phyloP scores from a whole-genome alignment of 805 yeast genomes.

The Barnettozyma siamensis region DNA sequence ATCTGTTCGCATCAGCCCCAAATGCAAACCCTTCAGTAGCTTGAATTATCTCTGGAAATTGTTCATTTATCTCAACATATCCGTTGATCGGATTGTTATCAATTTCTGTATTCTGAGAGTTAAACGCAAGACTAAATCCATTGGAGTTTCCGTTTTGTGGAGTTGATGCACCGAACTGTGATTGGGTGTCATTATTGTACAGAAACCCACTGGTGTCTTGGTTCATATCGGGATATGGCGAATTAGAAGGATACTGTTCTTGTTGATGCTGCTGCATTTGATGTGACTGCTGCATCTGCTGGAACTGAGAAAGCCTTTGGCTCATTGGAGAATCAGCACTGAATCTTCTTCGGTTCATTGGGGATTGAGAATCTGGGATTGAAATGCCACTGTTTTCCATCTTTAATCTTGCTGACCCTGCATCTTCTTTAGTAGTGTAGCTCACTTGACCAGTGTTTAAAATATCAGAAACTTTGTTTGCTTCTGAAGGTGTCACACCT shows the following conservation, averaged over 20 bases:
- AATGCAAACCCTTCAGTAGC: constrained; percentile 11
- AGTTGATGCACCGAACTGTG: constrained; percentile 5
- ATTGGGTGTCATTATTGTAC: constrained; percentile 1
- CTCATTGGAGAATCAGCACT: neutral
- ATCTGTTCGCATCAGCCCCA: constrained; percentile 11
- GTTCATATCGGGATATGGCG: constrained; percentile 1
- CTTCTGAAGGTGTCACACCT: constrained; percentile 17
- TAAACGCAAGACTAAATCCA: constrained; percentile 9
- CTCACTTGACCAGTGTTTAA: constrained; percentile 23
- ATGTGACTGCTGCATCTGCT: neutral
- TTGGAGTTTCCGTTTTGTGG: constrained; percentile 5
- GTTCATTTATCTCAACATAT: constrained; percentile 8
- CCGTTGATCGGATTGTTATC: constrained; percentile 8
- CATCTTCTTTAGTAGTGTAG: constrained; percentile 19
- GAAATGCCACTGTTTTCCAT: neutral
- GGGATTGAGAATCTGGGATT: constrained; percentile 2
- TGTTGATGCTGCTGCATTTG: neutral
- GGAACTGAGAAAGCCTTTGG: neutral
- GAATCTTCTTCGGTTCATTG: constrained; percentile 1
- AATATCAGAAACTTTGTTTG: constrained; percentile 15
- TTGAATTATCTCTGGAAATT: constrained; percentile 10
- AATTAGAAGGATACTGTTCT: neutral
- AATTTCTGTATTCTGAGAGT: constrained; percentile 1
- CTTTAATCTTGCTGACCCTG: constrained; percentile 2
- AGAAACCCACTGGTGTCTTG: neutral